Conservation (phyloP, 2,329 filamentous ascomycete genomes). For the Amylocarpus encephaloides region DNA sequence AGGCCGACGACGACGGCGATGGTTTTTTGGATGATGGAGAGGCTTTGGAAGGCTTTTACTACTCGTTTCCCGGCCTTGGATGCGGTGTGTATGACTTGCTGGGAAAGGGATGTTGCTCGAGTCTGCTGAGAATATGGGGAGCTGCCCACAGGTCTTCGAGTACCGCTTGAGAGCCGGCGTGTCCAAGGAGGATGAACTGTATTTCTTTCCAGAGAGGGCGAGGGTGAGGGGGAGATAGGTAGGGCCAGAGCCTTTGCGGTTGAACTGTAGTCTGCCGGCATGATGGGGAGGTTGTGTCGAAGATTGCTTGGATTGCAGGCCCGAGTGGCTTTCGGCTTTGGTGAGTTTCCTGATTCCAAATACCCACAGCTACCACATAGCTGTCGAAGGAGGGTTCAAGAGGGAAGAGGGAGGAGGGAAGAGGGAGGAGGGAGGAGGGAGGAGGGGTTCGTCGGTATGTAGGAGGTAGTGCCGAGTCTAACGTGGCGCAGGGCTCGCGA, state of each 20-base stretch:
- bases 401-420: background rate
- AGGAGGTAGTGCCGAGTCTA: too few relatives aligned
- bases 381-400: background rate
- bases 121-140: conserved; percentile 19
- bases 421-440: too few relatives aligned
- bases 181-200: conserved; percentile 45
- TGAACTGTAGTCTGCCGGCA: conserved; percentile 47
- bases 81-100: conserved; percentile 43
- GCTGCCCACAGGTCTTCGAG: conserved; percentile 20
- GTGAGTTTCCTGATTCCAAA: background rate
- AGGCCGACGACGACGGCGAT: conserved; percentile 48
- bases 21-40: conserved; percentile 56
- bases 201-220: conserved; percentile 37
- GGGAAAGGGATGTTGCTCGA: conserved; percentile 28
- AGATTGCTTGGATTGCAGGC: background rate
- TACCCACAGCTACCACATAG: background rate
- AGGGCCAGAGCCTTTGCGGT: conserved; percentile 45
- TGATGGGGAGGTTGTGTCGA: conserved; percentile 26
- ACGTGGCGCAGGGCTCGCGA: background rate
- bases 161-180: conserved; percentile 36
- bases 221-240: conserved; percentile 38
- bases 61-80: conserved; percentile 44
- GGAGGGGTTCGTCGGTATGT: too few relatives aligned
- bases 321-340: background rate
- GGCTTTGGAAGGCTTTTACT: conserved; percentile 45